These are phyloP conservation scores for Pseudodiploospora longispora DNA, from an alignment of 2,329 filamentous ascomycete genomes.

Conservation along the genomic window DNA sequence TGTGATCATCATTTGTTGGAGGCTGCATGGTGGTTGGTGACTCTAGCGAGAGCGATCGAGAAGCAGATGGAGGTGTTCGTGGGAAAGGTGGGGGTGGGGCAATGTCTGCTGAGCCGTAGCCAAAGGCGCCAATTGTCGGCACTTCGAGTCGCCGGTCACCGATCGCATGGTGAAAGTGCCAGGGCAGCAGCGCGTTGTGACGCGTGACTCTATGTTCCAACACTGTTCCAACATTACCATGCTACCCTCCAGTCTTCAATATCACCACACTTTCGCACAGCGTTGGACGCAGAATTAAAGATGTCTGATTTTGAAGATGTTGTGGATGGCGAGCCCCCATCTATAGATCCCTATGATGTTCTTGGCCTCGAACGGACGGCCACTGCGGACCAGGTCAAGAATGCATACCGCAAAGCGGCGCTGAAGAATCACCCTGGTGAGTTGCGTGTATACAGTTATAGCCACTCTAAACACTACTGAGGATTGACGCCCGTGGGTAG, in stretches of 20 bases:
- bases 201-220: slow-evolving; percentile 9
- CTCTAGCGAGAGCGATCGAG: background rate
- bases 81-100: background rate
- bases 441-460: slow-evolving; percentile 6
- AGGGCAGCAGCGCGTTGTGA: slow-evolving; percentile 7
- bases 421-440: slow-evolving; percentile 79
- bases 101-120: slow-evolving; percentile 1
- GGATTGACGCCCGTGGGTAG: slow-evolving; percentile 30
- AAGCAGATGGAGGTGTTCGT: background rate
- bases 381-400: slow-evolving; percentile 73
- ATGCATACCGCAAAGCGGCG: slow-evolving; percentile 84
- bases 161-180: slow-evolving; percentile 1
- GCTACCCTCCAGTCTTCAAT: slow-evolving; percentile 4
- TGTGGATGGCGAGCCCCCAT: slow-evolving; percentile 49
- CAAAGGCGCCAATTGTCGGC: background rate
- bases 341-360: slow-evolving; percentile 70
- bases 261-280: background rate
- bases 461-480: slow-evolving; percentile 10
- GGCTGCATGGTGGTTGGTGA: slow-evolving; percentile 13
- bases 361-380: slow-evolving; percentile 64
- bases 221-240: slow-evolving; percentile 3
- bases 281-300: slow-evolving; percentile 6
- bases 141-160: slow-evolving; percentile 3
- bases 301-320: slow-evolving; percentile 48
- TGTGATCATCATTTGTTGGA: slow-evolving; percentile 32